A percentile compares a stretch with the other conserved stretches of the same genome.
Evolutionary conservation across 306 rosid genomes (phyloP).

Genomic region (Cyclanthera cordifolia): DNA sequence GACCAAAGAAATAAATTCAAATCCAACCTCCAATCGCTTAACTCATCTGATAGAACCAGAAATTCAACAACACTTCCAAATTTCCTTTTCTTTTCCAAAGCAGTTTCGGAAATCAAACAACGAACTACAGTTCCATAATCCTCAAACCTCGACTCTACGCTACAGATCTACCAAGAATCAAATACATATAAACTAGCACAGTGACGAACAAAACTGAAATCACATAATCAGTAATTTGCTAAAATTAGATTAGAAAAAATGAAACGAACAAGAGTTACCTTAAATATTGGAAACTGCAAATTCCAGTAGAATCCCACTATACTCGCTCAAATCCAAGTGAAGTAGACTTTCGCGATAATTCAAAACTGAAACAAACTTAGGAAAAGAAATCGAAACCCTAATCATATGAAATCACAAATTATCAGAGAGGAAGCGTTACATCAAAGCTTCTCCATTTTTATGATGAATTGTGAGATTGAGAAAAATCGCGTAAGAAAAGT

Average conservation of each 20-base stretch:
- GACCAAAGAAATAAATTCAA: neutral
- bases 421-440: slow-evolving; percentile 26
- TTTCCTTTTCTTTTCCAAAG: slow-evolving; percentile 18
- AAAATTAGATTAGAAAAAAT: slow-evolving; percentile 19
- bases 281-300: slow-evolving; percentile 30
- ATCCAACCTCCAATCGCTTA: slow-evolving; percentile 2
- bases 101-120: slow-evolving; percentile 25
- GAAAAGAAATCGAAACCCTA: slow-evolving; percentile 20
- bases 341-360: slow-evolving; percentile 14
- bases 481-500: slow-evolving; percentile 46
- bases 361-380: neutral
- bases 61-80: slow-evolving; percentile 17
- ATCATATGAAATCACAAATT: slow-evolving; percentile 26
- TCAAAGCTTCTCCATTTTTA: slow-evolving; percentile 30
- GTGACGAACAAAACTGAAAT: slow-evolving; percentile 22
- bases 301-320: slow-evolving; percentile 39
- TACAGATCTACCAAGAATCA: slow-evolving; percentile 57
- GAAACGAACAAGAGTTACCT: slow-evolving; percentile 32
- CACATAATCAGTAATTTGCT: slow-evolving; percentile 24
- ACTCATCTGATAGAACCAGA: neutral
- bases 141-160: slow-evolving; percentile 21
- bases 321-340: slow-evolving; percentile 43
- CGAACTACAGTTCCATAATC: slow-evolving; percentile 20
- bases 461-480: slow-evolving; percentile 37
- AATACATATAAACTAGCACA: slow-evolving; percentile 3